phyloP scores from a whole-genome alignment of 306 rosid genomes.

The Vigna reflexopilosa region DNA sequence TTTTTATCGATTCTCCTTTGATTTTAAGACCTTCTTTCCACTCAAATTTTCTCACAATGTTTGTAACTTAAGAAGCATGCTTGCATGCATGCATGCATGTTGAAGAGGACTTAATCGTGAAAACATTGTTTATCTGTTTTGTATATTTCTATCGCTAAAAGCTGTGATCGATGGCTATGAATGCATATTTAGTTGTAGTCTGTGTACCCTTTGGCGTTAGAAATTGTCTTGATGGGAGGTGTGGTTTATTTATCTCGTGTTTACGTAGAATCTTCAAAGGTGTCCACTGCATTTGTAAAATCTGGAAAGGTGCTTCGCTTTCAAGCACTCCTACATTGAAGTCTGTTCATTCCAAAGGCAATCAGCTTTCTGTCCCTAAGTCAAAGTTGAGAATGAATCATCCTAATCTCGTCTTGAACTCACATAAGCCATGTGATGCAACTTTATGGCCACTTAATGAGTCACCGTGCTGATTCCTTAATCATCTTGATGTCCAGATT shows the following conservation, averaged over 20 bases:
- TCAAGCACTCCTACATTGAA: slow-evolving; percentile 45
- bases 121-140: not conserved
- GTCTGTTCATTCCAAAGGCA: slow-evolving; percentile 45
- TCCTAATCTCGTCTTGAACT: slow-evolving; percentile 27
- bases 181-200: slow-evolving; percentile 18
- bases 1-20: slow-evolving; percentile 60
- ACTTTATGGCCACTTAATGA: slow-evolving; percentile 30
- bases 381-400: slow-evolving; percentile 24
- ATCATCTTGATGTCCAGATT: slow-evolving; percentile 12
- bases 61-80: slow-evolving; percentile 24
- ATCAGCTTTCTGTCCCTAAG: slow-evolving; percentile 52
- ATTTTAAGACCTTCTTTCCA: slow-evolving; percentile 20
- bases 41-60: slow-evolving; percentile 25
- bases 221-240: slow-evolving; percentile 3
- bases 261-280: slow-evolving; percentile 43
- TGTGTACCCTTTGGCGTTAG: slow-evolving; percentile 15
- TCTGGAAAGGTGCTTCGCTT: slow-evolving; percentile 44
- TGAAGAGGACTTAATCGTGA: not conserved
- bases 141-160: not conserved
- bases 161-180: slow-evolving; percentile 8
- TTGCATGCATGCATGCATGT: slow-evolving; percentile 16
- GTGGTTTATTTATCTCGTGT: slow-evolving; percentile 14
- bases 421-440: slow-evolving; percentile 14
- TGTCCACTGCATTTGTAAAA: slow-evolving; percentile 29
- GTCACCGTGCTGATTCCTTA: slow-evolving; percentile 42